Percentiles rank a stretch among this genome's conserved stretches.
phyloP scores from a whole-genome alignment of 2,329 filamentous ascomycete genomes.

The Cytospora paraplurivora region DNA sequence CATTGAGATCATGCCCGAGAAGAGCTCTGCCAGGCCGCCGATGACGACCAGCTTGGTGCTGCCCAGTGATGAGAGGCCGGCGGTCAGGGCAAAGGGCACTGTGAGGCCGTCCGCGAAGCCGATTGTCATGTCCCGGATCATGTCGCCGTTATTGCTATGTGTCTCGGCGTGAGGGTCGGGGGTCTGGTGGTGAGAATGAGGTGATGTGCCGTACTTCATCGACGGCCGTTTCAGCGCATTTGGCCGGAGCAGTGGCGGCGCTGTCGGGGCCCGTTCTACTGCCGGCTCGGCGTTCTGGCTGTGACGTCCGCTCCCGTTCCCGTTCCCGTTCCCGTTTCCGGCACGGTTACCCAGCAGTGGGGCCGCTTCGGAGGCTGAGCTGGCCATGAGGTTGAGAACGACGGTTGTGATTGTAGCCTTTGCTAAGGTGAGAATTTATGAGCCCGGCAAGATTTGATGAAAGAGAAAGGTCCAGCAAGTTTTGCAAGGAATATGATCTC shows the following conservation, averaged over 20 bases:
- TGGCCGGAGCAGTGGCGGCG: constrained; percentile 21
- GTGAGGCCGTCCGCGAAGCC: constrained; percentile 79
- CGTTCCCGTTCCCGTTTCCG: constrained; percentile 9
- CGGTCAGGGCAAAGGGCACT: constrained; percentile 77
- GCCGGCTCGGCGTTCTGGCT: constrained; percentile 21
- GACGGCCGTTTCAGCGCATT: constrained; percentile 23
- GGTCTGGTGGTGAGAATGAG: constrained; percentile 18
- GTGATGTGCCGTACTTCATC: neutral
- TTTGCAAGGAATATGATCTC: no score
- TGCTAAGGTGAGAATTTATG: neutral
- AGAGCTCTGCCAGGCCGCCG: constrained; percentile 73
- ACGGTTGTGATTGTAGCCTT: neutral
- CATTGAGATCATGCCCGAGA: constrained; percentile 77
- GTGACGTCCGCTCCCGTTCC: constrained; percentile 10
- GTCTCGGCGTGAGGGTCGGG: constrained; percentile 27
- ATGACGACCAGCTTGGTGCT: constrained; percentile 68
- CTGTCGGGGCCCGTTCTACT: constrained; percentile 23
- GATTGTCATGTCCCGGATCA: constrained; percentile 68
- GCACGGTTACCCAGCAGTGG: constrained; percentile 19
- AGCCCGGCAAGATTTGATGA: neutral
- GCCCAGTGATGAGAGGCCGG: constrained; percentile 69
- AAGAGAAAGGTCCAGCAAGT: neutral
- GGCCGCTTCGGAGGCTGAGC: constrained; percentile 16
- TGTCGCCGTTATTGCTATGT: constrained; percentile 43
- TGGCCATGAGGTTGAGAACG: constrained; percentile 18